These are phyloP conservation scores for Diaporthe longicolla DNA, from an alignment of 2,329 filamentous ascomycete species.

Conservation along the genomic window DNA sequence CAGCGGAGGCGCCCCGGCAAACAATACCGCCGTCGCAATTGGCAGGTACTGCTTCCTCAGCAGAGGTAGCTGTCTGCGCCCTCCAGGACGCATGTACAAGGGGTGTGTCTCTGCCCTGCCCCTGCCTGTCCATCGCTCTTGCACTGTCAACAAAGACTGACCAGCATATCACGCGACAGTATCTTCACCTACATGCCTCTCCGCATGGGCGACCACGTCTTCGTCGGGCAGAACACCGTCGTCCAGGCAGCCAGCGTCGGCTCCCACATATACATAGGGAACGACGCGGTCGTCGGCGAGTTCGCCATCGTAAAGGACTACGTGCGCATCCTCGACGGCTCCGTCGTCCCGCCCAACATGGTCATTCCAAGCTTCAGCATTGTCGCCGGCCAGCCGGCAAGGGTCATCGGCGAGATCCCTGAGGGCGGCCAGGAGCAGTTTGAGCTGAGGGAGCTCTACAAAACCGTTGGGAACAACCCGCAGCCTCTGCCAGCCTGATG, in stretches of 20 bases:
- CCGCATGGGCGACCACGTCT: conserved; percentile 95
- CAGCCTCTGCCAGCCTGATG: conserved; percentile 55
- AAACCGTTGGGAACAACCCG: conserved; percentile 72
- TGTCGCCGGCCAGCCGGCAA: conserved; percentile 85
- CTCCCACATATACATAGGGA: conserved; percentile 88
- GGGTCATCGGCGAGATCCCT: conserved; percentile 85
- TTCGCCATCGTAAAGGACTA: conserved; percentile 96
- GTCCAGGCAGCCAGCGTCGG: conserved; percentile 88
- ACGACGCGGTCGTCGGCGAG: conserved; percentile 82
- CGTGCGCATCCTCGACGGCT: conserved; percentile 86
- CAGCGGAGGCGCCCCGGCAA: conserved; percentile 58
- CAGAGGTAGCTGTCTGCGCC: conserved; percentile 82
- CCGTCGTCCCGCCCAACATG: conserved; percentile 88
- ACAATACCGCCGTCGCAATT: conserved; percentile 82
- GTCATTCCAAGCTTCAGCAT: conserved; percentile 93
- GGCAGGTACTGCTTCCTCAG: conserved; percentile 93
- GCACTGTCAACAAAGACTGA: neutral
- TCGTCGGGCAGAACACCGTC: conserved; percentile 81
- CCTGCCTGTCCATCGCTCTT: too few relatives aligned
- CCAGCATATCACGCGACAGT: conserved; percentile 50
- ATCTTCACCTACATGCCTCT: conserved; percentile 87
- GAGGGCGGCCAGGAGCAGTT: conserved; percentile 78
- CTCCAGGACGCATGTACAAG: conserved; percentile 86
- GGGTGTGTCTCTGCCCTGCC: conserved; percentile 60
- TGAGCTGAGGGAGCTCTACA: conserved; percentile 75